phyloP scores from a whole-genome alignment of 2,329 filamentous ascomycete species.

The Alternaria consortialis region DNA sequence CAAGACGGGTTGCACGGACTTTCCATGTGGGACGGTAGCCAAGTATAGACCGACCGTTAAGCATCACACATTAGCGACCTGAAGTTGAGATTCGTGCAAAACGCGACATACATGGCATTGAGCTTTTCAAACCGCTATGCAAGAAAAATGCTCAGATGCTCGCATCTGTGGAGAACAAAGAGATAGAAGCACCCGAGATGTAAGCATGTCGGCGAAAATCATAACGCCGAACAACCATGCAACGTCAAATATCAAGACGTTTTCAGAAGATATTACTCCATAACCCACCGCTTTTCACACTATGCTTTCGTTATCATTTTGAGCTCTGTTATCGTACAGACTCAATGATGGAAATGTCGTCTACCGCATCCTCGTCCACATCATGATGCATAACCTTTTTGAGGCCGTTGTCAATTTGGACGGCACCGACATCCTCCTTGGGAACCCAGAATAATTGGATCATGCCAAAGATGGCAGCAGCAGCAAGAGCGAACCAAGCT shows the following conservation, averaged over 20 bases:
- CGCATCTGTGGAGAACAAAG: constrained; percentile 2
- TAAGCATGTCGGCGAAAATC: constrained; percentile 7
- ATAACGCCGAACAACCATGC: constrained; percentile 34
- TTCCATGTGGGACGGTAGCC: not conserved
- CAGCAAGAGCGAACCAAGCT: constrained; percentile 67
- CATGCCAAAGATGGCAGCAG: constrained; percentile 65
- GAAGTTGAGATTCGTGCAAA: not conserved
- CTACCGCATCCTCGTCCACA: constrained; percentile 36
- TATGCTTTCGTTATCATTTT: not conserved
- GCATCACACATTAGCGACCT: not conserved
- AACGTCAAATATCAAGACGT: constrained; percentile 8
- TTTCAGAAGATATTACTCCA: constrained; percentile 5
- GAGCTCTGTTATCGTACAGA: constrained; percentile 32
- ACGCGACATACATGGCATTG: not conserved
- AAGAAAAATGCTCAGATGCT: constrained; percentile 29
- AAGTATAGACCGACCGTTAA: not conserved
- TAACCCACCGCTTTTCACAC: constrained; percentile 5
- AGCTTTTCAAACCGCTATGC: constrained; percentile 17
- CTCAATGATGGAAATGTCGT: constrained; percentile 39
- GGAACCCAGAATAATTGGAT: constrained; percentile 66
- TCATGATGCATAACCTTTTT: constrained; percentile 39
- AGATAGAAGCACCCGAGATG: constrained; percentile 4
- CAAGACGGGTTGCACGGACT: not conserved
- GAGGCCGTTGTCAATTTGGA: constrained; percentile 45
- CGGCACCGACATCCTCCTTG: constrained; percentile 53